Evolutionary conservation across 495 filamentous ascomycete genomes (phyloP), one percentile per base, ranked within the genome.

Genomic region (Oleoguttula mirabilis): DNA sequence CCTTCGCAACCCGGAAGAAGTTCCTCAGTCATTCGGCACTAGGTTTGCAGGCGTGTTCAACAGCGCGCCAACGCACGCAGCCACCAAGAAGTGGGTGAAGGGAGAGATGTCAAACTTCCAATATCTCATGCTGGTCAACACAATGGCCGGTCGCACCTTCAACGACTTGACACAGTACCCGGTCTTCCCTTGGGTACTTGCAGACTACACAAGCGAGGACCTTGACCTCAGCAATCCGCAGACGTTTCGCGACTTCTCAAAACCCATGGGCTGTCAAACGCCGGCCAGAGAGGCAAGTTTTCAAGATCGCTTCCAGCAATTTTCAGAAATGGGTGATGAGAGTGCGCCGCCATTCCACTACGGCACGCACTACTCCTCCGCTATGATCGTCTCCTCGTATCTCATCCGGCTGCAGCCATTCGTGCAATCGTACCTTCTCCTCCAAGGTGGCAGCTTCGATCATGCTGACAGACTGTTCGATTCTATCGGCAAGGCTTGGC

Each of bases 41-140:
- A 87, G 86, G 54, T 87, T 96, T 58, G 87, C 84, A n/a, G 93
- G 79, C 59, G 88, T 95, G 10, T 96, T 96, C 65, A 85, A 84
- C 41, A 70, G 78, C 43, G 63, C 62, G 6, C 62, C 72, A 3
- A 73, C 77, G 12, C 86, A 85, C 54, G 84, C 87, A 21, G 79
- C 84, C 32, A 96, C 92, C 47, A 79, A 78, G 25, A 82, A 80
- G 66, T 98, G 90, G 90, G 70, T 84, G 39, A 80, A 78, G 55
- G 92, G 90, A 4, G 92, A 96, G 53, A 84, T 95, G 7, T 96
- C 92, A 4, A 98, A 98, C 58, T 98, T 96, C 55, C 86, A 94
- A 59, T 98, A 98, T 59, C 72, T 98, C 21, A 96, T 98, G 92
- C 72, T 94, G 32, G 75, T 98, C 57, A 98, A 98, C 55, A 96